phyloP scores from a whole-genome alignment of 2,329 filamentous ascomycete genomes.

The Exophiala dermatitidis region DNA sequence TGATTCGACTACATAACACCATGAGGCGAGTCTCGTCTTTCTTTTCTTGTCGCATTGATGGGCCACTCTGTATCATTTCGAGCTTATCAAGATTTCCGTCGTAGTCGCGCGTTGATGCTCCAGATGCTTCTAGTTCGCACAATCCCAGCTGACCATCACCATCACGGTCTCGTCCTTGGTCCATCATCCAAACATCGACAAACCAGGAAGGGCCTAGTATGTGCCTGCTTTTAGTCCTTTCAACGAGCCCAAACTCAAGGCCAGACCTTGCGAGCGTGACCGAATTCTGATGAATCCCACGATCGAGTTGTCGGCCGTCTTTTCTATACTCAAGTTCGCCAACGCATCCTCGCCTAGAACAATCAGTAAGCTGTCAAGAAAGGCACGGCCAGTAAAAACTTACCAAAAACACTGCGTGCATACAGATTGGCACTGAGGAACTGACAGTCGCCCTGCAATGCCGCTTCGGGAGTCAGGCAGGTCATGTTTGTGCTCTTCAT shows the following conservation, averaged over 20 bases:
- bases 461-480: slow-evolving; percentile 91
- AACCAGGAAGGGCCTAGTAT: slow-evolving; percentile 11
- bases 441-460: slow-evolving; percentile 93
- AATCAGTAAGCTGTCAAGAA: not conserved
- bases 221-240: slow-evolving; percentile 78
- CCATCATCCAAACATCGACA: not conserved
- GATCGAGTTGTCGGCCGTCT: slow-evolving; percentile 90
- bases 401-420: slow-evolving; percentile 95
- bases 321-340: slow-evolving; percentile 95
- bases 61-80: not conserved
- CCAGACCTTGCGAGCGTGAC: slow-evolving; percentile 90
- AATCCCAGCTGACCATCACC: not conserved
- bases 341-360: slow-evolving; percentile 85
- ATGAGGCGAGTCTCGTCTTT: not conserved
- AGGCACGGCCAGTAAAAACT: slow-evolving; percentile 36
- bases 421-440: slow-evolving; percentile 97
- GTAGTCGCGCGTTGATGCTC: not conserved
- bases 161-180: not conserved
- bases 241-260: slow-evolving; percentile 83
- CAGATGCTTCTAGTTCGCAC: not conserved
- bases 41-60: not conserved
- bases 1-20: not conserved
- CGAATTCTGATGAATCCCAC: slow-evolving; percentile 97
- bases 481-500: slow-evolving; percentile 99
- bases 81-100: not conserved